Evolutionary conservation across 352 stramenopile genomes (phyloP).

Genomic region (Globisporangium nagaii): DNA sequence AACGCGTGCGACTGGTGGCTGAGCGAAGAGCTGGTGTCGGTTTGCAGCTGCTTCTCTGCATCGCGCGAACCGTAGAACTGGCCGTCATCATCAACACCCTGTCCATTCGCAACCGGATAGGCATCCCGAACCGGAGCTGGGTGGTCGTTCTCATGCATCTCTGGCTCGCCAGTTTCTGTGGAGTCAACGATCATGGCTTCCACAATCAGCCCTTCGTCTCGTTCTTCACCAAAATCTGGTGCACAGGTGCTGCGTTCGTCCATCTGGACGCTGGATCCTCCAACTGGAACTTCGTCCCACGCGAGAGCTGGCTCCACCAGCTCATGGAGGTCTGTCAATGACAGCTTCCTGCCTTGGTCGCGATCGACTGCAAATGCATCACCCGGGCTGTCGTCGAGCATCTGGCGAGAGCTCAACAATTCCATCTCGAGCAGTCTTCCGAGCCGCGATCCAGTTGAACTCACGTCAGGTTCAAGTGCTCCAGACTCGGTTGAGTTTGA

Average conservation of each 20-base stretch:
- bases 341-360: neutral
- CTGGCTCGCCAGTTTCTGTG: neutral
- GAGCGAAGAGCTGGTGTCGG: no score
- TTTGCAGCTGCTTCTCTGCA: neutral
- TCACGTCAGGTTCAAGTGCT: neutral
- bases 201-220: neutral
- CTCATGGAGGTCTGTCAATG: slow-evolving; percentile 1
- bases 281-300: neutral
- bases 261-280: neutral
- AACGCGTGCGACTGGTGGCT: neutral
- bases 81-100: neutral
- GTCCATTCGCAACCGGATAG: neutral
- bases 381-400: neutral
- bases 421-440: neutral
- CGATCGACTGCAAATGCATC: neutral
- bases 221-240: neutral
- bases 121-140: neutral
- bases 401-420: neutral
- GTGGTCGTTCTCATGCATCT: neutral
- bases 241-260: neutral
- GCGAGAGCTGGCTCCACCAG: neutral
- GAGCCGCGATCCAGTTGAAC: neutral
- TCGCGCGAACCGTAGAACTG: neutral
- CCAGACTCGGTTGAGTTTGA: neutral
- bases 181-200: slow-evolving; percentile 3